phyloP scores from a whole-genome alignment of 176 grass and related monocot genomes.

The Raddia distichophylla region DNA sequence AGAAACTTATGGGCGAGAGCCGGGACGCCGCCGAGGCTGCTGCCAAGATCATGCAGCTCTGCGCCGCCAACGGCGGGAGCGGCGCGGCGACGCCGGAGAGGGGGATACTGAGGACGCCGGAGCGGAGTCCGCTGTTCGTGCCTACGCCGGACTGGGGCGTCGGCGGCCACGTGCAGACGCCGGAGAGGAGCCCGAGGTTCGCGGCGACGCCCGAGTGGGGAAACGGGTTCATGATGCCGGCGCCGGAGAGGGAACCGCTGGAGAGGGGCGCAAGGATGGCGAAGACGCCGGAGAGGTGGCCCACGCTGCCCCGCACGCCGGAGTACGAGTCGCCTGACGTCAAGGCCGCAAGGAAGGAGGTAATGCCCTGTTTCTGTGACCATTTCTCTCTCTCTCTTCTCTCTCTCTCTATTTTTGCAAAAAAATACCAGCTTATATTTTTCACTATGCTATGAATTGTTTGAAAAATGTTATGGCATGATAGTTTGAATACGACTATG shows the following conservation, averaged over 20 bases:
- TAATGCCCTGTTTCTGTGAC: slow-evolving; percentile 41
- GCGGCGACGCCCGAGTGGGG: slow-evolving; percentile 59
- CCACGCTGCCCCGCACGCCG: slow-evolving; percentile 46
- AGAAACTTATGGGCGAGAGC: slow-evolving; percentile 77
- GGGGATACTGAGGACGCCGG: slow-evolving; percentile 39
- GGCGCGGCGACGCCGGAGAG: slow-evolving; percentile 45
- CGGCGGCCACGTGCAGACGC: slow-evolving; percentile 29
- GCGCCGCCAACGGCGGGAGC: slow-evolving; percentile 37
- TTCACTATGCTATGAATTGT: neutral
- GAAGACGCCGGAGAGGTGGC: slow-evolving; percentile 65
- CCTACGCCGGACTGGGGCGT: slow-evolving; percentile 53
- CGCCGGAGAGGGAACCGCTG: slow-evolving; percentile 30
- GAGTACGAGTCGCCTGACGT: slow-evolving; percentile 39
- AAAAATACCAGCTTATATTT: neutral
- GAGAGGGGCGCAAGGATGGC: slow-evolving; percentile 18
- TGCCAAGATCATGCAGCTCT: slow-evolving; percentile 87
- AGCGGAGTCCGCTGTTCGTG: slow-evolving; percentile 38
- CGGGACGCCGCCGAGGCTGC: slow-evolving; percentile 64
- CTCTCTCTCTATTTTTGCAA: neutral
- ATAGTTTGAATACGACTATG: neutral
- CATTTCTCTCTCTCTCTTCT: neutral
- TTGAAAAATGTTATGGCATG: neutral
- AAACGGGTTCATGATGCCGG: slow-evolving; percentile 50
- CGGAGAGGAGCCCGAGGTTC: slow-evolving; percentile 48
- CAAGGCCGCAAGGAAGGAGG: slow-evolving; percentile 57